These are phyloP conservation scores for Monosporascus sp. DNA, from an alignment of 2,329 filamentous ascomycete species.

Conservation along the genomic window DNA sequence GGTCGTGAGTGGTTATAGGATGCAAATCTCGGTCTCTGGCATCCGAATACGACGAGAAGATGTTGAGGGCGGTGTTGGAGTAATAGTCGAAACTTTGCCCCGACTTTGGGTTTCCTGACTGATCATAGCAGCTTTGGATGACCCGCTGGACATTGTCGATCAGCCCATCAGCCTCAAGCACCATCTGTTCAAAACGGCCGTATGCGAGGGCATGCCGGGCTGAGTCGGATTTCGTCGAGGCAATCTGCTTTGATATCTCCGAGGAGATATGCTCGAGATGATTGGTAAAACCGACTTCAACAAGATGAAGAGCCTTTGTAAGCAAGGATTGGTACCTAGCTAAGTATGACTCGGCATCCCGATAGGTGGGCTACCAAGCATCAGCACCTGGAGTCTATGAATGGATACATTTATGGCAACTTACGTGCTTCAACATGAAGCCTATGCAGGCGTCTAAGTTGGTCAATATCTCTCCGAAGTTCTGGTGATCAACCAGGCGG, in stretches of 20 bases:
- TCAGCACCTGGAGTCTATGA: constrained; percentile 5
- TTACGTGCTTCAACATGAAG: constrained; percentile 84
- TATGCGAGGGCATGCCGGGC: constrained; percentile 55
- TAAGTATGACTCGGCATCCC: constrained; percentile 81
- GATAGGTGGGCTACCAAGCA: constrained; percentile 62
- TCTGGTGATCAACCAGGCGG: constrained; percentile 74
- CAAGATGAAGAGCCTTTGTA: constrained; percentile 56
- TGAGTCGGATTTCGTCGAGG: constrained; percentile 51
- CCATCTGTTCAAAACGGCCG: constrained; percentile 53
- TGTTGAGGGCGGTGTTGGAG: constrained; percentile 46
- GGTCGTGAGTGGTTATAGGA: constrained; percentile 46
- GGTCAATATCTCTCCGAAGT: constrained; percentile 81
- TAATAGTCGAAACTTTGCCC: constrained; percentile 47
- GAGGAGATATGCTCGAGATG: constrained; percentile 47
- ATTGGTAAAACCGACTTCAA: constrained; percentile 51
- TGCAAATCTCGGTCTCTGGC: constrained; percentile 50
- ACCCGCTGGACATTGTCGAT: constrained; percentile 51
- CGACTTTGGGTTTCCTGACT: constrained; percentile 39
- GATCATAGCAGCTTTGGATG: constrained; percentile 46
- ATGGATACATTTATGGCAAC: constrained; percentile 21
- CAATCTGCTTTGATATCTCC: constrained; percentile 50
- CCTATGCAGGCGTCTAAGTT: constrained; percentile 86
- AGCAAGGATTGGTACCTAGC: constrained; percentile 82
- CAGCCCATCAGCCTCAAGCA: constrained; percentile 50
- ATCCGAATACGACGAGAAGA: constrained; percentile 48